These are phyloP conservation scores for Spergularia azorica DNA, from an alignment of 179 eudicot species.

Conservation along the genomic window DNA sequence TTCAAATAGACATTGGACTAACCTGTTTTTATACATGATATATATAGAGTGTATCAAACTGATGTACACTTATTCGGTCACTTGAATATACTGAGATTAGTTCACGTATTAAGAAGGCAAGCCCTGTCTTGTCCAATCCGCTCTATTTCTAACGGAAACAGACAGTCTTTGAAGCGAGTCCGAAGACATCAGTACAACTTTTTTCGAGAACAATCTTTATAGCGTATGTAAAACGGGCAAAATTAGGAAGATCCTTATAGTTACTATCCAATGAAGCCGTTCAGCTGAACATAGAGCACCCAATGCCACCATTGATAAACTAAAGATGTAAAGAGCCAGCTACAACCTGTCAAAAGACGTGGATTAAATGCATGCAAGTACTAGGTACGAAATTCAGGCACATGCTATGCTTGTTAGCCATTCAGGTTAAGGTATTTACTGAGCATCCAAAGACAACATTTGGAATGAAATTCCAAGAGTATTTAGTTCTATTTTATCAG, in stretches of 20 bases:
- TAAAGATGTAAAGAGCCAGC: background rate
- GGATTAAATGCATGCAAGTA: background rate
- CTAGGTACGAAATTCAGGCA: no score
- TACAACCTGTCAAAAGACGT: slow-evolving; percentile 11
- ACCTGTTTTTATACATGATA: no score
- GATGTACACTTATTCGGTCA: background rate
- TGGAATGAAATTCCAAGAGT: no score
- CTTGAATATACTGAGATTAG: background rate
- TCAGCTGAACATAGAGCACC: background rate
- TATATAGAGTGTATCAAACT: background rate
- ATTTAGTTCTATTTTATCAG: no score
- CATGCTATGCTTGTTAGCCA: no score
- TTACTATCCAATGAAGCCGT: slow-evolving; percentile 4
- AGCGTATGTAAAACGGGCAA: background rate
- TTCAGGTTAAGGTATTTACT: no score
- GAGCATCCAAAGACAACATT: no score
- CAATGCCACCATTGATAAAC: slow-evolving; percentile 7
- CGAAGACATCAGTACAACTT: background rate
- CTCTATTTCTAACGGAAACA: background rate
- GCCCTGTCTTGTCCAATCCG: background rate
- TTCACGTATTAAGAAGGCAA: background rate
- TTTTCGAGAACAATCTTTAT: background rate
- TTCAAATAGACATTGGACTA: no score
- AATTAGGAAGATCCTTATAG: background rate
- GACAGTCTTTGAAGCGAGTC: background rate